Conservation (phyloP, 352 stramenopile species). For the Phytophthora syringae region DNA sequence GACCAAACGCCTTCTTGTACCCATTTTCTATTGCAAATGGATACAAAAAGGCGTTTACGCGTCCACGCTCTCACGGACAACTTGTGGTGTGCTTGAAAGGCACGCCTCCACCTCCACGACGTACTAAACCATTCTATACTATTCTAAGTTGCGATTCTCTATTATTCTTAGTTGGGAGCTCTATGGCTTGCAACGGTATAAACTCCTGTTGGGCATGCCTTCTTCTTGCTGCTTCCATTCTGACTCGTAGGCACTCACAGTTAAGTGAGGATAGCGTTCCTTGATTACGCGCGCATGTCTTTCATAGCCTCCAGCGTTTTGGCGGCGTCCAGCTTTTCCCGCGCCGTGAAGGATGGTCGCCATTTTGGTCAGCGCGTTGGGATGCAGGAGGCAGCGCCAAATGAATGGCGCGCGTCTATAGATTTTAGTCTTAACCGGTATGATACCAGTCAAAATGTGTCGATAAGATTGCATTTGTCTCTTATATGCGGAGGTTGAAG, state of each 20-base stretch:
- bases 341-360: neutral
- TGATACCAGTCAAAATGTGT: neutral
- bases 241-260: neutral
- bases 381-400: neutral
- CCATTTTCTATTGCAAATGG: no score
- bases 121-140: no score
- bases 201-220: no score
- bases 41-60: no score
- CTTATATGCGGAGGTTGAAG: constrained; percentile 4
- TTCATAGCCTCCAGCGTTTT: neutral
- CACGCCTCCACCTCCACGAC: no score
- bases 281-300: constrained; percentile 1
- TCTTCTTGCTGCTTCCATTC: neutral
- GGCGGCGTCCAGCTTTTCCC: neutral
- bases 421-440: neutral
- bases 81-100: no score
- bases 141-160: no score
- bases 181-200: no score
- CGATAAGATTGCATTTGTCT: neutral
- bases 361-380: neutral
- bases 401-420: constrained; percentile 2
- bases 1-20: no score
- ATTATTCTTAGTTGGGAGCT: neutral
- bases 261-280: neutral
- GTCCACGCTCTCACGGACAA: no score